A percentile compares a stretch with the other conserved stretches of the same genome.
Conservation (phyloP, 306 rosid genomes). For the Begonia peltatifolia region DNA sequence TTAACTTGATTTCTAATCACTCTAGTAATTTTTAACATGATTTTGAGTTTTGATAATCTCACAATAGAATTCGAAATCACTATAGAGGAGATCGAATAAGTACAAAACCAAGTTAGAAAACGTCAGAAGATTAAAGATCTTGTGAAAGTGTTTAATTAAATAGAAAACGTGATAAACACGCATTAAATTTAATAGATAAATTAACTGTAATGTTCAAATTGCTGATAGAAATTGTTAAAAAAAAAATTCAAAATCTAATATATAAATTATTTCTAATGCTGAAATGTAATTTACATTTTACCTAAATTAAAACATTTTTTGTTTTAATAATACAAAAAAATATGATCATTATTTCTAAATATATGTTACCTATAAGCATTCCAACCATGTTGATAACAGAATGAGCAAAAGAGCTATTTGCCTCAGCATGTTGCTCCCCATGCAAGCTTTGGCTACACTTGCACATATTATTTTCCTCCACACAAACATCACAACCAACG, state of each 20-base stretch:
- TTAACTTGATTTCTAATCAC: too few species aligned
- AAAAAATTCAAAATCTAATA: neutral
- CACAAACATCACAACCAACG: slow-evolving; percentile 22
- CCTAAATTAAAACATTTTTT: neutral
- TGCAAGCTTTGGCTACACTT: slow-evolving; percentile 17
- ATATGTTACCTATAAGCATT: slow-evolving; percentile 50
- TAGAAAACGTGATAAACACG: too few species aligned
- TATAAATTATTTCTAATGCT: neutral
- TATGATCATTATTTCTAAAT: neutral
- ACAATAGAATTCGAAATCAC: too few species aligned
- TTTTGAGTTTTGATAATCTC: too few species aligned
- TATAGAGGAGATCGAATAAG: too few species aligned
- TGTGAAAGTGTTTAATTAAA: too few species aligned
- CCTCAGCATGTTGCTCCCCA: slow-evolving; percentile 18
- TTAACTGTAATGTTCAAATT: neutral
- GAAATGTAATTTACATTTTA: neutral
- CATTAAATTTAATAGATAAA: too few species aligned
- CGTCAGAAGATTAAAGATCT: too few species aligned
- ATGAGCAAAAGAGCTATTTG: slow-evolving; percentile 38
- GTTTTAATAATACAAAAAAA: neutral
- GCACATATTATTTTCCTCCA: slow-evolving; percentile 33
- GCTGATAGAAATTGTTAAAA: neutral
- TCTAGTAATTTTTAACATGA: too few species aligned
- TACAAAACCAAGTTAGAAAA: too few species aligned
- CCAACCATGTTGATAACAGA: slow-evolving; percentile 71